Evolutionary conservation across 352 stramenopile species (phyloP).

Genomic region (Phytophthora podocarpi): DNA sequence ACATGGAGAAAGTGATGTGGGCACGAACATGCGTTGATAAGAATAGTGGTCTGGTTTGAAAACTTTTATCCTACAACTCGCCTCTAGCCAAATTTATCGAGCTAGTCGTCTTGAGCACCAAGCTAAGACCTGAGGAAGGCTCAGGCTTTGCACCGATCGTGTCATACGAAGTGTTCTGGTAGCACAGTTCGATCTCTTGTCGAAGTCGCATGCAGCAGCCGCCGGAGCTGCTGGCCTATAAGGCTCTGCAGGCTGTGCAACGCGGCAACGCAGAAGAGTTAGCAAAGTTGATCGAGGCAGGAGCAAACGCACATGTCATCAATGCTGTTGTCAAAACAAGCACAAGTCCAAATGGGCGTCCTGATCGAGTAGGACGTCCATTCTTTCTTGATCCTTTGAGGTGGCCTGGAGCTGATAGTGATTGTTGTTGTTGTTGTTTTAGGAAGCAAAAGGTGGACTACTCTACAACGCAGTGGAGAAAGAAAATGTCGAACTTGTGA

Average conservation of each 20-base stretch:
- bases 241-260: slow-evolving; percentile 34
- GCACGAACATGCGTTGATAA: slow-evolving; percentile 12
- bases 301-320: slow-evolving; percentile 37
- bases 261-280: slow-evolving; percentile 33
- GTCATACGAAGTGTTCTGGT: neutral
- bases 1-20: no score
- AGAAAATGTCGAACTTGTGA: slow-evolving; percentile 34
- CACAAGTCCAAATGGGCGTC: slow-evolving; percentile 32
- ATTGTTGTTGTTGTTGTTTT: neutral
- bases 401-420: neutral
- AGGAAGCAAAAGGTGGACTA: slow-evolving; percentile 32
- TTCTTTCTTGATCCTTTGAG: neutral
- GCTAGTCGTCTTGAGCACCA: slow-evolving; percentile 7
- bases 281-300: slow-evolving; percentile 30
- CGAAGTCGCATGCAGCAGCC: slow-evolving; percentile 14
- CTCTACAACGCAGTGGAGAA: slow-evolving; percentile 39
- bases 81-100: no score
- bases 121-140: neutral
- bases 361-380: slow-evolving; percentile 24
- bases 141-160: neutral
- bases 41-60: slow-evolving; percentile 9
- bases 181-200: neutral
- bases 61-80: neutral
- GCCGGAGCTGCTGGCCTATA: slow-evolving; percentile 34
- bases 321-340: slow-evolving; percentile 37